Evolutionary conservation across 2,329 filamentous ascomycete genomes (phyloP).

Genomic region (Cryoendolithus antarcticus): DNA sequence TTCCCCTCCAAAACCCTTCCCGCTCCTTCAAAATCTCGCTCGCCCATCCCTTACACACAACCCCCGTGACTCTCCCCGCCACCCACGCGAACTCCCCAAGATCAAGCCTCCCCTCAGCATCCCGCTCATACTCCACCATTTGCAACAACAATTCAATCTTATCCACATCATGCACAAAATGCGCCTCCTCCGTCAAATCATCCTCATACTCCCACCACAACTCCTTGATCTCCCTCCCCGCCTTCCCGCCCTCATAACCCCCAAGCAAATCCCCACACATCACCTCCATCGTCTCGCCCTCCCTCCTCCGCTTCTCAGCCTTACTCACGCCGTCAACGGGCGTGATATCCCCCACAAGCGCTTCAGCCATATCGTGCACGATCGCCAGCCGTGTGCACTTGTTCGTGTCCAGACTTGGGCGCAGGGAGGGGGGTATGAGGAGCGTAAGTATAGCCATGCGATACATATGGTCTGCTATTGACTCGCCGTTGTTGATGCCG

Average conservation of each 20-base stretch:
- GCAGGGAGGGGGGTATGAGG: slow-evolving; percentile 67
- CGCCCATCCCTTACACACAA: slow-evolving; percentile 72
- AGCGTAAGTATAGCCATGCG: slow-evolving; percentile 96
- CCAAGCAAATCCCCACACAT: slow-evolving; percentile 62
- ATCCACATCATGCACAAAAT: slow-evolving; percentile 92
- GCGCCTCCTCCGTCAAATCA: slow-evolving; percentile 65
- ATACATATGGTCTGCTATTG: slow-evolving; percentile 98
- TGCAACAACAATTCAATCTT: slow-evolving; percentile 92
- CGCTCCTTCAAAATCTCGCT: slow-evolving; percentile 65
- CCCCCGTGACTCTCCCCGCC: slow-evolving; percentile 55
- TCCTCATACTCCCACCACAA: slow-evolving; percentile 97
- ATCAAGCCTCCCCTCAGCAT: slow-evolving; percentile 53
- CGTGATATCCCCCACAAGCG: slow-evolving; percentile 91
- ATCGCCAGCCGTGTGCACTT: slow-evolving; percentile 93
- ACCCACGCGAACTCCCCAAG: slow-evolving; percentile 81
- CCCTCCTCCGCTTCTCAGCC: slow-evolving; percentile 75
- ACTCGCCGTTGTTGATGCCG: slow-evolving; percentile 64
- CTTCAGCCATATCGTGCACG: slow-evolving; percentile 94
- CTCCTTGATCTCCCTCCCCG: slow-evolving; percentile 58
- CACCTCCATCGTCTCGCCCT: slow-evolving; percentile 85
- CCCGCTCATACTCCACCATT: slow-evolving; percentile 91
- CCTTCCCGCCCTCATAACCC: slow-evolving; percentile 56
- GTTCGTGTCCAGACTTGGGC: slow-evolving; percentile 58
- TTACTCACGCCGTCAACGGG: slow-evolving; percentile 80
- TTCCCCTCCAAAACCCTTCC: slow-evolving; percentile 53